phyloP scores from a whole-genome alignment of 148 eudicot genomes.

The Camellia sinensis region DNA sequence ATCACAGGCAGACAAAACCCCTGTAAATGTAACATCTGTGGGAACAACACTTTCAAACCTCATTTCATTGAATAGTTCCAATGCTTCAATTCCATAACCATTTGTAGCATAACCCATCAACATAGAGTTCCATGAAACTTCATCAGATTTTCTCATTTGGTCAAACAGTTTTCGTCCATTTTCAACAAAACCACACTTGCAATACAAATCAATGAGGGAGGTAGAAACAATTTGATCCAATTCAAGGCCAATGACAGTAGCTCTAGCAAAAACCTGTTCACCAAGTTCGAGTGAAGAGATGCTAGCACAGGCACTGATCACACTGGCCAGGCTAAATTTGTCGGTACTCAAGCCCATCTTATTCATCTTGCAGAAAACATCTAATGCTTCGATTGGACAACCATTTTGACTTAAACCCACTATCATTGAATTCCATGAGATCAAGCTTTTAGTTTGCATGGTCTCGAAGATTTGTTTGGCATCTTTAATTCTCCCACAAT shows the following conservation, averaged over 20 bases:
- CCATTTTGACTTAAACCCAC: constrained; percentile 81
- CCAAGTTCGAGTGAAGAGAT: constrained; percentile 66
- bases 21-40: constrained; percentile 62
- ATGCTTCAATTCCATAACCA: constrained; percentile 64
- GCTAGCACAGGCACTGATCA: constrained; percentile 77
- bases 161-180: constrained; percentile 58
- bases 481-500: constrained; percentile 69
- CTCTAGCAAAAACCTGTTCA: constrained; percentile 73
- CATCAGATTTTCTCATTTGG: constrained; percentile 47
- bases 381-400: constrained; percentile 51
- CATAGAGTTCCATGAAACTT: constrained; percentile 83
- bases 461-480: constrained; percentile 61
- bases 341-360: constrained; percentile 45
- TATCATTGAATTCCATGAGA: constrained; percentile 91
- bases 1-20: constrained; percentile 78
- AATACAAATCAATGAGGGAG: constrained; percentile 77
- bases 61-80: constrained; percentile 65
- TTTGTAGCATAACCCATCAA: constrained; percentile 88
- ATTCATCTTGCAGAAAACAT: constrained; percentile 64
- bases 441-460: constrained; percentile 60
- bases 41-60: constrained; percentile 42
- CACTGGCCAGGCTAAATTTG: constrained; percentile 68
- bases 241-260: constrained; percentile 57
- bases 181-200: constrained; percentile 77
- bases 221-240: constrained; percentile 58